Base-by-base conservation (phyloP, 257 asterid species). In the Solanum clarkiae region DNA sequence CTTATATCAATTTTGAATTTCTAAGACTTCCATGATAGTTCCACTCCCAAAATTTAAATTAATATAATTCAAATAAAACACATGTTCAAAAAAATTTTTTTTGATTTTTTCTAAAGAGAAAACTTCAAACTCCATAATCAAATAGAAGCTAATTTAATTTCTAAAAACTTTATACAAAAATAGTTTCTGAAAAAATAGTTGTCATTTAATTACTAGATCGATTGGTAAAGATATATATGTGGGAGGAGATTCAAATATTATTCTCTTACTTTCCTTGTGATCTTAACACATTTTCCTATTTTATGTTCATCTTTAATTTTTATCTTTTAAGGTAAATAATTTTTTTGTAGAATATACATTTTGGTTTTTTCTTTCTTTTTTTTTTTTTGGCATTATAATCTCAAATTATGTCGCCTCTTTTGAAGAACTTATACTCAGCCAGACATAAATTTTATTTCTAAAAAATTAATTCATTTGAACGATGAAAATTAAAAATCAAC, bases 31-130 rank as follows among this genome's bases (percentile, higher is more conserved):
- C 36, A 32, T 0, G 4, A 32, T 32, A 32, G 36, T 60, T n/a
- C 1, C 3, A 10, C 8, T 0, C 0, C 0, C 8, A n/a, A n/a
- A 1, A 60, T 0, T 10, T n/a, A n/a, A 4, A n/a, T 0, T 32
- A 32, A 3, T 59, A 9, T 59, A 20, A 20, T 59, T 0, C 0
- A 60, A 60, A 59, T 4, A 59, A 20, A 59, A 59, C n/a, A 0
- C 14, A 59, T 59, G 3, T 59, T 7, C 29, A 59, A 59, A 9
- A n/a, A 26, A 20, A n/a, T 59, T 7, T 44, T 3, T 59, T 7
- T 44, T 3, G 6, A 59, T 20, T 59, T 59, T 0, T 10, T 47
- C 3, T 47, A 11, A 47, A 47, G 53, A 9, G 10, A 9, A 11
- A 47, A 47, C 12, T 44, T 47, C 53, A 59, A 56, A 59, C 10